Percentiles rank a stretch among this genome's conserved stretches.
Evolutionary conservation across 805 yeast species (phyloP).

Genomic region (Schwanniomyces yamadae): DNA sequence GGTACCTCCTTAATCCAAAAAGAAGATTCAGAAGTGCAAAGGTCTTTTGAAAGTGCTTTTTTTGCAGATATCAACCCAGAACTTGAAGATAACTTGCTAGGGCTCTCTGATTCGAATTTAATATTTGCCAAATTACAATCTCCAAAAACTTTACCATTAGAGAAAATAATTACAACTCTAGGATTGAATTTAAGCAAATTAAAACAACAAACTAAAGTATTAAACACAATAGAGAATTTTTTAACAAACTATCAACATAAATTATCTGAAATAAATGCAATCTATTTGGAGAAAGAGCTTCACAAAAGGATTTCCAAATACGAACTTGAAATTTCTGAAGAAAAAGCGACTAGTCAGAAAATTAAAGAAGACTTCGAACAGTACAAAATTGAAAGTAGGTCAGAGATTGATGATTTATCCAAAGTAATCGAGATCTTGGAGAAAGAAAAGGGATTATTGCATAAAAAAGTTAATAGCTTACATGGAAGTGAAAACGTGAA

Average conservation of each 20-base stretch:
- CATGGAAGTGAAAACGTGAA: too few species aligned
- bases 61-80: slow-evolving; percentile 57
- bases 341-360: slow-evolving; percentile 12
- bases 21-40: slow-evolving; percentile 5
- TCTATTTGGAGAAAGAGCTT: slow-evolving; percentile 21
- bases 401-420: slow-evolving; percentile 4
- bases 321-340: slow-evolving; percentile 16
- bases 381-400: slow-evolving; percentile 2
- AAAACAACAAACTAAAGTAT: slow-evolving; percentile 56
- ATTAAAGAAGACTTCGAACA: slow-evolving; percentile 14
- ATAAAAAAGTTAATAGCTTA: background rate
- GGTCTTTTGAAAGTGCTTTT: slow-evolving; percentile 55
- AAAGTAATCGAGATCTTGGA: slow-evolving; percentile 3
- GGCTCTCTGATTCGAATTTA: slow-evolving; percentile 51
- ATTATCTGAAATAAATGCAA: slow-evolving; percentile 24
- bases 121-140: slow-evolving; percentile 60
- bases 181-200: slow-evolving; percentile 56
- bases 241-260: slow-evolving; percentile 45
- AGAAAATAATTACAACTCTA: slow-evolving; percentile 53
- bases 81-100: slow-evolving; percentile 51
- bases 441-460: slow-evolving; percentile 1
- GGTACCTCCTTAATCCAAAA: too few species aligned
- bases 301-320: slow-evolving; percentile 11
- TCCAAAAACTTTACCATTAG: slow-evolving; percentile 54
- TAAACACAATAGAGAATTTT: slow-evolving; percentile 55